Percentiles rank a stretch among this genome's conserved stretches.
phyloP scores from a whole-genome alignment of 257 asterid species.

The Craterostigma plantagineum region DNA sequence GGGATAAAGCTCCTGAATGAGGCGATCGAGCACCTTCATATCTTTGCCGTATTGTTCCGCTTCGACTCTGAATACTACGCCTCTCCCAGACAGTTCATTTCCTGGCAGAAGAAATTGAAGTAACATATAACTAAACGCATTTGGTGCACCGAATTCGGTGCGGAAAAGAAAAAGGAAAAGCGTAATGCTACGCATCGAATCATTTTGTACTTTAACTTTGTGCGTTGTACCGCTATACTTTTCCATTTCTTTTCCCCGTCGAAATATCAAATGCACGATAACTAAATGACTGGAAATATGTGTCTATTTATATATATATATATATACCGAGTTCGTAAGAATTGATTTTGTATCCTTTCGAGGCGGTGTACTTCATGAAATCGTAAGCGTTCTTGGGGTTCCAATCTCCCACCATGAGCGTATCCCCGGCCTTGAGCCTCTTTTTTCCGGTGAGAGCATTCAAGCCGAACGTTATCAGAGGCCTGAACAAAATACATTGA shows the following conservation, averaged over 20 bases:
- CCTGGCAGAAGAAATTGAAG: constrained; percentile 20
- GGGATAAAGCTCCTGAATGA: constrained; percentile 30
- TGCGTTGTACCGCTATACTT: too few species aligned
- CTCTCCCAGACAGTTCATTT: constrained; percentile 58
- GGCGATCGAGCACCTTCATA: constrained; percentile 20
- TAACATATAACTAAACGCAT: not conserved
- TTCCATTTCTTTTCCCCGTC: too few species aligned
- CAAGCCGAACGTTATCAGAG: constrained; percentile 44
- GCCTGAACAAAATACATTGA: constrained; percentile 21
- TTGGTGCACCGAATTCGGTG: too few species aligned
- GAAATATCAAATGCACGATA: too few species aligned
- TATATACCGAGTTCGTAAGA: constrained; percentile 61
- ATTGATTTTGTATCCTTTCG: constrained; percentile 57
- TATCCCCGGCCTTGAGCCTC: constrained; percentile 7
- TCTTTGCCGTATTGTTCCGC: constrained; percentile 66
- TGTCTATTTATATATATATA: too few species aligned
- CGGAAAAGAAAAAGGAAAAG: too few species aligned
- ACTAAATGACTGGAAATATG: not conserved
- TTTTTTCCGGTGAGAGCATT: constrained; percentile 54
- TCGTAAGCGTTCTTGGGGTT: constrained; percentile 32
- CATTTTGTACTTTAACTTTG: too few species aligned
- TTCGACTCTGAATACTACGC: constrained; percentile 34
- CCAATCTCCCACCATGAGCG: constrained; percentile 55
- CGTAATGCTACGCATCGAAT: too few species aligned
- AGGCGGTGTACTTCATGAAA: constrained; percentile 42